Evolutionary conservation across 1,284 basidiomycete genomes (phyloP).

Genomic region (Takashimella koratensis): DNA sequence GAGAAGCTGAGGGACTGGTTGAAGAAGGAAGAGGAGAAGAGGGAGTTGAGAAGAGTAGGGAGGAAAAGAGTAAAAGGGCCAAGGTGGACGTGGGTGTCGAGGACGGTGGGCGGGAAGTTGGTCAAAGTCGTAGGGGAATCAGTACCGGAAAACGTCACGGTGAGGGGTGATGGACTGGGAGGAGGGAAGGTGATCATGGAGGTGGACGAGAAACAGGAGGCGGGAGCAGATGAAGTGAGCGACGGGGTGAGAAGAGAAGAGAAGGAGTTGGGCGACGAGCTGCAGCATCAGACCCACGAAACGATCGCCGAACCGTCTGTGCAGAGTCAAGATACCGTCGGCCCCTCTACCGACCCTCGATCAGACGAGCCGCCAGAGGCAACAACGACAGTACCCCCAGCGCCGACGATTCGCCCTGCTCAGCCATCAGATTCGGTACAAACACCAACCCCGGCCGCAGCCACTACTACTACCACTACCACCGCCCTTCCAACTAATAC

Average conservation of each 20-base stretch:
- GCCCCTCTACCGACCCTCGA: too few species aligned
- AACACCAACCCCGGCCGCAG: too few species aligned
- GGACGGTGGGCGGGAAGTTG: slow-evolving; percentile 40
- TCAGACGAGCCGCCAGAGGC: too few species aligned
- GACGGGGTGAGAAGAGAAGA: not conserved
- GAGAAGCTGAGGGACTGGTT: slow-evolving; percentile 52
- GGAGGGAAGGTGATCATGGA: not conserved
- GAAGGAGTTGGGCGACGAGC: not conserved
- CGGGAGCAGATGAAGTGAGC: not conserved
- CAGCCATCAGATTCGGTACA: too few species aligned
- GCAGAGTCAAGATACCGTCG: too few species aligned
- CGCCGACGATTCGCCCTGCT: too few species aligned
- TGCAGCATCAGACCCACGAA: too few species aligned
- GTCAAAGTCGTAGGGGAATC: slow-evolving; percentile 31
- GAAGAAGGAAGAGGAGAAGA: slow-evolving; percentile 52
- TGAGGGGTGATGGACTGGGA: not conserved
- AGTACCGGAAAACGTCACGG: not conserved
- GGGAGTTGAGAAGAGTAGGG: slow-evolving; percentile 48
- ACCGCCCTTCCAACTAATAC: too few species aligned
- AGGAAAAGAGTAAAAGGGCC: slow-evolving; percentile 51
- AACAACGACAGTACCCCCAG: too few species aligned
- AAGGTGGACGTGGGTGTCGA: slow-evolving; percentile 51
- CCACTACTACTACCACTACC: too few species aligned
- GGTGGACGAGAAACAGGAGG: not conserved
- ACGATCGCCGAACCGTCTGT: too few species aligned